phyloP scores from a whole-genome alignment of 257 asterid species.

The Perilla frutescens region DNA sequence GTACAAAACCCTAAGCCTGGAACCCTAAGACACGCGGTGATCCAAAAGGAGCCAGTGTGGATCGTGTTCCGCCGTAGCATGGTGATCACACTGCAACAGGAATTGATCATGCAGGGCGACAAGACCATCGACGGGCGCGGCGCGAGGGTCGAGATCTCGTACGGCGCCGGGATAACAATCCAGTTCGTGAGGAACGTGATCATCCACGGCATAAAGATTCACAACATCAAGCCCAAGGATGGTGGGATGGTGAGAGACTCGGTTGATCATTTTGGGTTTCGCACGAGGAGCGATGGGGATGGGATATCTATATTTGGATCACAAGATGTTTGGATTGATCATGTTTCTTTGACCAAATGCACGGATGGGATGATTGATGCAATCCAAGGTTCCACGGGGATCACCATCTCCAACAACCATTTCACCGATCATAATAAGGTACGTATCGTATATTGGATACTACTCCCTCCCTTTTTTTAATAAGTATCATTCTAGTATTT shows the following conservation, averaged over 20 bases:
- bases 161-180: slow-evolving; percentile 48
- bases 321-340: slow-evolving; percentile 50
- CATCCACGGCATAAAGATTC: slow-evolving; percentile 47
- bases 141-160: slow-evolving; percentile 39
- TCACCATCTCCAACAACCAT: slow-evolving; percentile 52
- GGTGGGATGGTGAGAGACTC: slow-evolving; percentile 55
- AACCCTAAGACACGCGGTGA: slow-evolving; percentile 70
- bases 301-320: slow-evolving; percentile 49
- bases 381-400: slow-evolving; percentile 43
- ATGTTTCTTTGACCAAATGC: slow-evolving; percentile 42
- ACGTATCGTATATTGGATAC: too few species aligned
- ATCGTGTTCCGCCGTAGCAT: slow-evolving; percentile 59
- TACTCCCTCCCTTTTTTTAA: too few species aligned
- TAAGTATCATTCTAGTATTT: too few species aligned
- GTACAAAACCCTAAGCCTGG: slow-evolving; percentile 41
- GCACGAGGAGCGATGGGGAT: slow-evolving; percentile 47
- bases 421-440: slow-evolving; percentile 51
- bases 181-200: slow-evolving; percentile 50
- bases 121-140: slow-evolving; percentile 61
- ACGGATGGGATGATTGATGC: slow-evolving; percentile 51
- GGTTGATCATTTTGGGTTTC: slow-evolving; percentile 34
- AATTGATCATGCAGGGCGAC: slow-evolving; percentile 50
- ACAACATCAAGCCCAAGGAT: slow-evolving; percentile 21
- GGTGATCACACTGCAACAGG: slow-evolving; percentile 64
- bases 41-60: slow-evolving; percentile 70